Base-by-base conservation (phyloP, 2,329 filamentous ascomycete species). In the Colletotrichum incanum region DNA sequence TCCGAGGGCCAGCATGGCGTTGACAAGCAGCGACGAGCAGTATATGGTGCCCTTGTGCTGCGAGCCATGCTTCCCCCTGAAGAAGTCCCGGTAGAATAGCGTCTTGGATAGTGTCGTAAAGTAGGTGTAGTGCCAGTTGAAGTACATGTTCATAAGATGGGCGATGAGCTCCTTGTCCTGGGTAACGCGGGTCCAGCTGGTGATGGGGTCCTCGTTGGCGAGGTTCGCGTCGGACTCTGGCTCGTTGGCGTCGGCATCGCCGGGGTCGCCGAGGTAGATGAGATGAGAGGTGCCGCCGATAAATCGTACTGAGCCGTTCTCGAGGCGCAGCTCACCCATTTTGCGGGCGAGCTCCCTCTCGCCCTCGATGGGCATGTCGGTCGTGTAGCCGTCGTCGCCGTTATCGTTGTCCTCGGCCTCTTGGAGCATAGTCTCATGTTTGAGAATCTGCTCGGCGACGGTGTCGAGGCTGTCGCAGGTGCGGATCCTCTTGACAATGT, bases 131-230 rank as follows among this genome's bases (percentile, higher is more conserved):
- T 98, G 96, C 93, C 96, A 98, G 77, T 92, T 94, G 83, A 98
- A 98, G 83, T 99, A 99, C 94, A 98, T 95, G 78, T 95, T 96
- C 79, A 99, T 90, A 23, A 99, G 89, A 81, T 98, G 96, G 20
- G 92, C 89, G 76, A 98, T 91, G 56, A 98, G 86, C 65, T 93
- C 89, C 31, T 91, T 87, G 79, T 98, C 94, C 62, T 91, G 87
- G 1, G 94, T 98, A 56, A 98, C 94, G 20, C 87, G 90, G 0
- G 96, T 97, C 96, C 96, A 99, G 65, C 93, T 95, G 26, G 90
- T 91, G 65, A 96, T 87, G 5, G 94, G 92, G 73, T 96, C 89
- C 63, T 93, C 90, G 73, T 88, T 85, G 23, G 86, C 83, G 20
- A 82, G 79, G 67, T 87, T 82, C 47, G 88, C 86, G 5, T 85